Evolutionary conservation across 805 yeast genomes (phyloP).

Genomic region (Suhomyces sp.): DNA sequence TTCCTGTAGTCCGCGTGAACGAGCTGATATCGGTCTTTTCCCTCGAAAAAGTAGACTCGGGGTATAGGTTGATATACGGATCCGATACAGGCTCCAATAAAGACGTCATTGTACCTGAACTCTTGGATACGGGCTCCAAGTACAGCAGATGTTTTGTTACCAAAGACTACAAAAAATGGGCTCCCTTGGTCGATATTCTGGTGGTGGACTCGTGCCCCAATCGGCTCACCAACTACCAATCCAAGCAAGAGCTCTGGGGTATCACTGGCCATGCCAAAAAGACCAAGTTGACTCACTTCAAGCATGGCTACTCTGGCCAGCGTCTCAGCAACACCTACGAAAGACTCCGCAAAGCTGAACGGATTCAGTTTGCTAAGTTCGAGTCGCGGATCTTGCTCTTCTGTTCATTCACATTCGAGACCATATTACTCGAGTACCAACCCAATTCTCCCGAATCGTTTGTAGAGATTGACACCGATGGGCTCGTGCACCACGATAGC

Average conservation of each 20-base stretch:
- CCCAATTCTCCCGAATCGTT: conserved; percentile 20
- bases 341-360: conserved; percentile 28
- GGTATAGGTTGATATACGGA: conserved; percentile 32
- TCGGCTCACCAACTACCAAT: conserved; percentile 14
- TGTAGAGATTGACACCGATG: conserved; percentile 22
- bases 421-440: conserved; percentile 33
- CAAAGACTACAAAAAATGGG: conserved; percentile 43
- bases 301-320: conserved; percentile 29
- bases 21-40: conserved; percentile 36
- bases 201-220: conserved; percentile 27
- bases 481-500: conserved; percentile 10
- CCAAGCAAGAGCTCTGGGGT: conserved; percentile 44
- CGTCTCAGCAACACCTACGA: conserved; percentile 26
- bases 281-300: conserved; percentile 30
- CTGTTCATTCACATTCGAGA: conserved; percentile 38
- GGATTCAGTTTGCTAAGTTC: conserved; percentile 15
- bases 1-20: conserved; percentile 34
- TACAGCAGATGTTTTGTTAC: conserved; percentile 24
- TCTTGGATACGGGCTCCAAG: conserved; percentile 15
- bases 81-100: conserved; percentile 42
- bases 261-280: conserved; percentile 36
- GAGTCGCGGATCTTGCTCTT: conserved; percentile 23
- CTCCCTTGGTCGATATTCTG: conserved; percentile 44
- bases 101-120: conserved; percentile 26
- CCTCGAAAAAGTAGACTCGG: conserved; percentile 17